Evolutionary conservation across 805 yeast genomes (phyloP), one percentile per base, ranked within the genome.

Genomic region (Yarrowia sp.): DNA sequence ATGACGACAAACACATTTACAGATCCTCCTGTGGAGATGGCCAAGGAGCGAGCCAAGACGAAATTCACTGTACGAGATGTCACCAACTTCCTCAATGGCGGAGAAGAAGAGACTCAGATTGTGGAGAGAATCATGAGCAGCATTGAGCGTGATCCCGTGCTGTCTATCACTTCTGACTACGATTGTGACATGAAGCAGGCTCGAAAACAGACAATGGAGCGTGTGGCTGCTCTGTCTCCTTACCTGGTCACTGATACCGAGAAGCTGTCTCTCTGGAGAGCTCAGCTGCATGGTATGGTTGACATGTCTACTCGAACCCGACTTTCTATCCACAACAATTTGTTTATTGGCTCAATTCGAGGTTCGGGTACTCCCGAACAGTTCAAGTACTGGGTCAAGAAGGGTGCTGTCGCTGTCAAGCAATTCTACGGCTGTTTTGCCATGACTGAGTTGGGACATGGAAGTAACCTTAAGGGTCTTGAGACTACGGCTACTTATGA

Each of bases 361-460:
- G 97, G 97, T 67, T 89, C 89, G 69, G 98, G 97, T 68, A 87
- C 97, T 8, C 82, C 84, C 42, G 89, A 84, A 65, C 98, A 92
- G 79, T 82, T 87, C 71, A 78, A 85, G 39, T 92, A 86, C 77
- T 92, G 98, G 97, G 83, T 91, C 61, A 48, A 42, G 31, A 90
- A 86, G 66, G 80, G 80, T 13, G 78, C 79, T 5, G 73, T 70
- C 4, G 69, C 69, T 47, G 69, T 76, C 35, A 67, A 68, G 33
- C 71, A 75, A 57, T 71, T 79, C 51, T 88, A 86, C 71, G 97
- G 97, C 22, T 91, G 96, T 75, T 91, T 90, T 77, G 90, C 88
- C 43, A 91, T 91, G 97, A 91, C 97, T 8, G 97, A 91, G 77
- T 75, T 91, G 71, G 96, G 90, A 8, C 97, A 91, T 74, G 97